Evolutionary conservation across 139 green algal species (phyloP), one percentile per base, ranked within the genome.

Genomic region (Chlorella vulgaris): DNA sequence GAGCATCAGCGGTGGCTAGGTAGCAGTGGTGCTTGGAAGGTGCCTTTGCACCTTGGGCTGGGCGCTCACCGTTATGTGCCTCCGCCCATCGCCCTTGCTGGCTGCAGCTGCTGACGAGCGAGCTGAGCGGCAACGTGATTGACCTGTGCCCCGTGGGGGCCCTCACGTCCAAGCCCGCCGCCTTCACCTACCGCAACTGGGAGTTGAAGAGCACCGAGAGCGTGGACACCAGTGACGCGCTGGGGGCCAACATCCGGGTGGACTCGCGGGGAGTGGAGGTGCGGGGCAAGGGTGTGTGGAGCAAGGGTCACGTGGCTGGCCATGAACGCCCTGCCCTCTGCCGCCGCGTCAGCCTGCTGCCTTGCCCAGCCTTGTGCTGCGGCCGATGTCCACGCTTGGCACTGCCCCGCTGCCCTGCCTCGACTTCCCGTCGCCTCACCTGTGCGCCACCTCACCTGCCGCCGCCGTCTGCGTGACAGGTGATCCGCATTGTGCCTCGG

Each of bases 51-150:
- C 4, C n/a, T n/a, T n/a, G n/a, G n/a, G n/a, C n/a, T n/a, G n/a
- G n/a, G n/a, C n/a, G n/a, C n/a, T n/a, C n/a, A n/a, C n/a, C n/a
- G n/a, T n/a, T n/a, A n/a, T n/a, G n/a, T n/a, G n/a, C n/a, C n/a
- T n/a, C n/a, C n/a, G n/a, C n/a, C n/a, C n/a, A n/a, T n/a, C n/a
- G n/a, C n/a, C n/a, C n/a, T n/a, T n/a, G n/a, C n/a, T n/a, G n/a
- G n/a, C n/a, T n/a, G n/a, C n/a, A 96, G 86, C 86, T 97, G 35
- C 86, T 99, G 83, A 86, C 74, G 39, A 94, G 83, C 63, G 97
- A 99, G 91, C 88, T 99, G 50, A 95, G 87, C 61, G 97, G 96
- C 85, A 99, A 99, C 81, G 96, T 99, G 21, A 97, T 99, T 61
- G 97, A 99, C 84, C 89, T 99, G 71, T 70, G 97, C 90, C 97